Conservation (phyloP, 108 stramenopile species). For the Hondaea fermentalgiana region DNA sequence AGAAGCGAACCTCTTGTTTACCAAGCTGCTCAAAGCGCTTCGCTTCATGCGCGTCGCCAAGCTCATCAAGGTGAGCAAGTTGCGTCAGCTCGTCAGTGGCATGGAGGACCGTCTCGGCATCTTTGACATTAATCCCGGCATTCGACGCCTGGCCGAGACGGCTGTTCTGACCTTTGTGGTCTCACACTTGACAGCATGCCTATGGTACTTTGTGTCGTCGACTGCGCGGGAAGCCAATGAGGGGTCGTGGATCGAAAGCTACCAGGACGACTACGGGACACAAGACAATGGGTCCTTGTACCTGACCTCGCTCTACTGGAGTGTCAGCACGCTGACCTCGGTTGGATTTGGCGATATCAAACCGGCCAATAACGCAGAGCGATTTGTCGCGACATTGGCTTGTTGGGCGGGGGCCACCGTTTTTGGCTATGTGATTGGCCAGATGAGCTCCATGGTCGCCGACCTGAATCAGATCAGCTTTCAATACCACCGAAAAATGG, state of each 20-base stretch:
- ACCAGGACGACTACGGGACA: neutral
- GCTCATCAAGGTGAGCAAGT: neutral
- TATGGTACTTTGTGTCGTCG: neutral
- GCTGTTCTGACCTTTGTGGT: neutral
- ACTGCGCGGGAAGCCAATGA: neutral
- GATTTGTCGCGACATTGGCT: neutral
- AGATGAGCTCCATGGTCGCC: conserved; percentile 17
- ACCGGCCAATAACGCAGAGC: neutral
- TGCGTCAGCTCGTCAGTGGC: neutral
- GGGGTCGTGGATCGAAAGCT: neutral
- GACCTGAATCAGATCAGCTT: neutral
- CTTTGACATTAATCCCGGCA: neutral
- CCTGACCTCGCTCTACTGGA: neutral
- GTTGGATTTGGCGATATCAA: neutral
- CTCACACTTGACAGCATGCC: neutral
- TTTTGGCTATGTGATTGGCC: conserved; percentile 6
- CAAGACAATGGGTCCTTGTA: neutral
- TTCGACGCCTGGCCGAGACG: neutral
- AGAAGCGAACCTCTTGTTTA: neutral
- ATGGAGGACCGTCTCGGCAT: neutral
- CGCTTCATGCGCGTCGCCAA: conserved; percentile 2
- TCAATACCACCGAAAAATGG: conserved; percentile 2
- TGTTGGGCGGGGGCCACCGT: conserved; percentile 13
- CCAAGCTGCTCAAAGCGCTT: neutral
- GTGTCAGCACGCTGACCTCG: neutral